phyloP scores from a whole-genome alignment of 139 green algal genomes.

The Eudorina sp. region DNA sequence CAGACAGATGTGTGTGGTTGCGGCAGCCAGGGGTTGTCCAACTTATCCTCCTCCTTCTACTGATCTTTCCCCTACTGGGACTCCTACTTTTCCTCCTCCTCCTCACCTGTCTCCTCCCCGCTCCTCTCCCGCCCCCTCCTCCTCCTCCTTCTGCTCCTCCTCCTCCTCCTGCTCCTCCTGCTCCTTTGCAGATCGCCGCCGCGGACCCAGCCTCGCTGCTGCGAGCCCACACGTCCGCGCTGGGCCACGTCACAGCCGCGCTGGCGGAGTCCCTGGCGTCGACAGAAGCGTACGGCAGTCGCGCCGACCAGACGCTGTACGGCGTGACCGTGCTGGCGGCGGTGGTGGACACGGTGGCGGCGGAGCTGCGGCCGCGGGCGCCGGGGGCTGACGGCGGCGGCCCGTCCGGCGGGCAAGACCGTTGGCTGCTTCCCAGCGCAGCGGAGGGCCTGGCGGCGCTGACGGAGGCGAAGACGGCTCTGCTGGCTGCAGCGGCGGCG shows the following conservation, averaged over 20 bases:
- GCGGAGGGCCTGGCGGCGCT: background rate
- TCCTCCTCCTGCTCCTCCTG: background rate
- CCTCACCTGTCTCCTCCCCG: background rate
- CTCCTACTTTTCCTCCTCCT: background rate
- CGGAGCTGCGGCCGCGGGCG: background rate
- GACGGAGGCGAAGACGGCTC: background rate
- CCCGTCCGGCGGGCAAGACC: too few species aligned
- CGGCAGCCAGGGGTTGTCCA: too few species aligned
- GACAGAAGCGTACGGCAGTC: background rate
- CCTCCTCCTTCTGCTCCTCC: background rate
- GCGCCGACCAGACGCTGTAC: slow-evolving; percentile 16
- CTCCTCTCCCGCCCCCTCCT: background rate
- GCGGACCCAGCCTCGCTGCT: background rate
- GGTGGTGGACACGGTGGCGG: slow-evolving; percentile 22
- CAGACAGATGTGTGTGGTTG: too few species aligned
- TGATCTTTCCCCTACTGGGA: too few species aligned
- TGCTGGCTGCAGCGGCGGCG: background rate
- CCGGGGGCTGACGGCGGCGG: background rate
- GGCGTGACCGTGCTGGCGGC: slow-evolving; percentile 10
- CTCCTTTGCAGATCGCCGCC: slow-evolving; percentile 1
- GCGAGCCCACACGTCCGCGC: background rate
- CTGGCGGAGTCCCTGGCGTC: background rate
- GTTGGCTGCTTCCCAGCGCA: background rate
- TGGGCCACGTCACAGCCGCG: background rate
- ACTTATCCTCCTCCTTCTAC: too few species aligned